Evolutionary conservation across 495 filamentous ascomycete species (phyloP), one percentile per base, ranked within the genome.

Genomic region (Haplographium delicatum): DNA sequence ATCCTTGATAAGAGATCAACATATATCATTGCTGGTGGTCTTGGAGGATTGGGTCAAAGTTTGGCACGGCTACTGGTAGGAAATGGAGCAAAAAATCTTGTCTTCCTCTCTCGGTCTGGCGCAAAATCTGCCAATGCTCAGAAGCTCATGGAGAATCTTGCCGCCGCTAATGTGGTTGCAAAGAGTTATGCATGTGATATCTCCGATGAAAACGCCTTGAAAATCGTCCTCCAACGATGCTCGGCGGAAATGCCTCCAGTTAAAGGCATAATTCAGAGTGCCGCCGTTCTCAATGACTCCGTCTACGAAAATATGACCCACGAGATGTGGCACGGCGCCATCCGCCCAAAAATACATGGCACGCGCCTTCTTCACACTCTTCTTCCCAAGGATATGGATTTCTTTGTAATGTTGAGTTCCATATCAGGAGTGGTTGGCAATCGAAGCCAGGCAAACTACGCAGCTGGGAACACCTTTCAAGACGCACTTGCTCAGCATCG

Each of bases 21-120:
- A 0, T 83, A 84, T 47, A 51, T 86, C 13, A 58, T 86, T 3
- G 65, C 77, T 16, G 79, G 82, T 4, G 78, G 82, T 11, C 70
- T 84, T 4, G 72, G 68, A 0, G 71, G 74, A 0, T 68, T 84
- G 2, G 79, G 82, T 4, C 52, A 68, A 7, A 65, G 62, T 10
- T 65, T 83, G 11, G 64, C 72, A 2, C 72, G 13, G 39, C 73
- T 65, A 63, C 64, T 87, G 65, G 69, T 71, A 4, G 60, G 72
- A 13, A 65, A 74, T 31, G 82, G 81, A 1, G 83, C 82, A 0
- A 60, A 64, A 4, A 63, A 74, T 54, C 51, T 87, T 2, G 65
- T 78, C 0, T 69, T 82, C 42, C 56, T 84, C 5, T 80, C 77
- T n/a, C 69, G 81, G 13, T 75, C 69, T 19, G 81, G 76, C 2